These are phyloP conservation scores for Kwoniella sp. DNA, from an alignment of 768 basidiomycete genomes.

Conservation along the genomic window DNA sequence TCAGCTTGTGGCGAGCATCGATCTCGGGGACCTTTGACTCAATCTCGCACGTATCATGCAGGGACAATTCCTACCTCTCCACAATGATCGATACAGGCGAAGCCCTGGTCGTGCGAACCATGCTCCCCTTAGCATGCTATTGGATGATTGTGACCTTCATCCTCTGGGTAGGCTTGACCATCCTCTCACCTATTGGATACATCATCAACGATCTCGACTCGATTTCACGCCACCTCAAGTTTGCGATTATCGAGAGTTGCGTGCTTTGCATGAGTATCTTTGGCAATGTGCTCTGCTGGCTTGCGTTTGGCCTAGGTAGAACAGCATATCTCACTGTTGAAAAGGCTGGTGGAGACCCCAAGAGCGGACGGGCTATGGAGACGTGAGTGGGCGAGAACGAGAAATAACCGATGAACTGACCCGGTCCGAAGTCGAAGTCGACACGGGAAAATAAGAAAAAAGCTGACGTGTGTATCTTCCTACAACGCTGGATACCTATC, in stretches of 20 bases:
- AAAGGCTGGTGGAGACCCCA: slow-evolving; percentile 33
- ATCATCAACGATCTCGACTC: slow-evolving; percentile 47
- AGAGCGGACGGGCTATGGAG: slow-evolving; percentile 51
- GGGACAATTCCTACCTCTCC: slow-evolving; percentile 47
- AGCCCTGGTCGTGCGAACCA: slow-evolving; percentile 50
- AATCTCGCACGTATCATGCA: slow-evolving; percentile 2
- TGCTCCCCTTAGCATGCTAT: slow-evolving; percentile 53
- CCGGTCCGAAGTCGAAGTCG: too few relatives aligned
- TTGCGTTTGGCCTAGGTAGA: slow-evolving; percentile 47
- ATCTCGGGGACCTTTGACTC: too few relatives aligned
- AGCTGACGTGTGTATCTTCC: too few relatives aligned
- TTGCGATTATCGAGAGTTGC: slow-evolving; percentile 49
- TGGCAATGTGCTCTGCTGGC: slow-evolving; percentile 52
- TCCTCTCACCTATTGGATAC: slow-evolving; percentile 45
- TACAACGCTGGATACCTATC: too few relatives aligned
- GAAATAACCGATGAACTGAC: too few relatives aligned
- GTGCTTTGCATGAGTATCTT: slow-evolving; percentile 53
- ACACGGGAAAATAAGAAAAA: too few relatives aligned
- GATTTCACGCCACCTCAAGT: slow-evolving; percentile 51
- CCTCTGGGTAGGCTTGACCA: slow-evolving; percentile 47
- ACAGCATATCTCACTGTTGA: slow-evolving; percentile 40
- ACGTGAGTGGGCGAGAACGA: slow-evolving; percentile 35
- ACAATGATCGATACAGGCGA: slow-evolving; percentile 45
- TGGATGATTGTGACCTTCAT: slow-evolving; percentile 52
- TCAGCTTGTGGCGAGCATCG: too few relatives aligned